Evolutionary conservation across 192 early-diverging fungal species (phyloP), one percentile per base, ranked within the genome.

Genomic region (Jimgerdemannia lactiflua): DNA sequence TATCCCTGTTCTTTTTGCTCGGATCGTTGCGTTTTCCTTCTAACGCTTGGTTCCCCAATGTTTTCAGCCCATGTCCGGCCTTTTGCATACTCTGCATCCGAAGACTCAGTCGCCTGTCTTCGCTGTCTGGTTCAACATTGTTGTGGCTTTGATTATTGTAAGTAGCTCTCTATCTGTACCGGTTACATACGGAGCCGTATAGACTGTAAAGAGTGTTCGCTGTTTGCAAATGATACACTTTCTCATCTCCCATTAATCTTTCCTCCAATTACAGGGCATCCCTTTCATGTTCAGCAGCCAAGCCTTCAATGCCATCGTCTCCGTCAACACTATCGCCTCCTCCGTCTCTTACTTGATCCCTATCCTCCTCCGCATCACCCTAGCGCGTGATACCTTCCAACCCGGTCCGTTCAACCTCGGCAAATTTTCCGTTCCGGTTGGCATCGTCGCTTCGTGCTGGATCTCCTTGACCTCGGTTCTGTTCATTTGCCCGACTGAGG

Each of bases 221-320:
- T 29, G 4, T 4, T 18, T 10, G 39, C n/a, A 73, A 6, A 64
- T 42, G 66, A 68, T 18, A 39, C 39, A 2, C 79, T 79, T 59
- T 79, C 78, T 42, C 76, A 78, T 64, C 29, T 85, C 40, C 67
- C 81, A 29, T 29, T 29, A 29, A 29, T 29, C 29, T 29, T 29
- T 29, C 29, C 29, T 29, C 29, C 29, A 29, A 29, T 59, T 14
- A 59, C 49, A 59, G 49, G 83, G 81, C 65, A 64, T 85, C 44
- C 76, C 84, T n/a, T 86, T 80, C 43, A 87, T 89, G 43, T 81
- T 83, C 71, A 83, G 80, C 29, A 71, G 79, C 41, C 83, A 83
- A 2, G 88, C 88, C 9, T 87, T 86, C 70, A 77, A 77, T n/a
- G 88, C 88, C 20, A 86, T 89, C 70, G 86, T 89, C 4, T 87